phyloP scores from a whole-genome alignment of 1,139 yeast species.

The Sugiyamaella pinicola region DNA sequence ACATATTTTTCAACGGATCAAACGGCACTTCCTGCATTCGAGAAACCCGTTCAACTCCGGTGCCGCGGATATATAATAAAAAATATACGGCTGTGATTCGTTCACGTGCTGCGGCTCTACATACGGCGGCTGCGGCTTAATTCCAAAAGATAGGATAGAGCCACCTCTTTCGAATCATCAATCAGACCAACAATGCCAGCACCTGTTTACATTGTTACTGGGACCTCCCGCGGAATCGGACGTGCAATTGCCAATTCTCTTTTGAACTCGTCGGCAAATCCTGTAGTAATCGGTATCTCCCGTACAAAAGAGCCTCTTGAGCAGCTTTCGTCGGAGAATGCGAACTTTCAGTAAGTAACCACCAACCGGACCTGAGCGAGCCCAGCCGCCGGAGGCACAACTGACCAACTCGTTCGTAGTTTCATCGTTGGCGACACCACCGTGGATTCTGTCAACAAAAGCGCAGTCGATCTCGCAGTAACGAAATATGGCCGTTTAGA shows the following conservation, averaged over 20 bases:
- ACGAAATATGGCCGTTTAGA: constrained; percentile 61
- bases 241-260: constrained; percentile 62
- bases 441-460: constrained; percentile 44
- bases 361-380: too few species aligned
- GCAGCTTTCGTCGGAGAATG: constrained; percentile 42
- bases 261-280: constrained; percentile 43
- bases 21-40: too few species aligned
- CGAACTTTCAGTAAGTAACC: constrained; percentile 50
- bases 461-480: constrained; percentile 54
- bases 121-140: too few species aligned
- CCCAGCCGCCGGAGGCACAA: too few species aligned
- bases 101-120: too few species aligned
- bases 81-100: too few species aligned
- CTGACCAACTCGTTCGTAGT: constrained; percentile 16
- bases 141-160: too few species aligned
- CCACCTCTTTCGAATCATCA: too few species aligned
- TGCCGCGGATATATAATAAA: too few species aligned
- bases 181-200: constrained; percentile 9
- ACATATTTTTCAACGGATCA: too few species aligned
- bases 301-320: constrained; percentile 56
- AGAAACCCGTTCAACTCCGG: too few species aligned
- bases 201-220: constrained; percentile 58
- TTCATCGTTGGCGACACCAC: constrained; percentile 66
- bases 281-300: constrained; percentile 71
- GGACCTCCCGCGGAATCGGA: constrained; percentile 77